Conservation (phyloP, 2,329 filamentous ascomycete genomes). For the Claviceps spartinae region DNA sequence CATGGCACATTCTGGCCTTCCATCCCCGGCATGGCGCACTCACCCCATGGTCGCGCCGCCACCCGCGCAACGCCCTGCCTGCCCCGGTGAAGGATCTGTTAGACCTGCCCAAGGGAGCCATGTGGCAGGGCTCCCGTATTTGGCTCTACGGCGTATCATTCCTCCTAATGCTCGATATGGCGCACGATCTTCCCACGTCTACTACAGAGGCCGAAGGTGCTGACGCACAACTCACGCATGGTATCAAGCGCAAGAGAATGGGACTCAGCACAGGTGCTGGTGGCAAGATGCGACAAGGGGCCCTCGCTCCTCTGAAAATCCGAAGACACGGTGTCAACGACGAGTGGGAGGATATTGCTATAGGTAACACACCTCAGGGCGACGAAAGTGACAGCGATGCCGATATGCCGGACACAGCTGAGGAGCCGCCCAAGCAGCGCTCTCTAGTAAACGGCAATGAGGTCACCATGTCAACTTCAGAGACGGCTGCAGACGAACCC, state of each 20-base stretch:
- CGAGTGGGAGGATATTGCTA: slow-evolving; percentile 25
- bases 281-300: slow-evolving; percentile 34
- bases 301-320: slow-evolving; percentile 30
- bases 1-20: slow-evolving; percentile 60
- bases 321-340: slow-evolving; percentile 26
- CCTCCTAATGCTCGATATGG: slow-evolving; percentile 84
- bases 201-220: slow-evolving; percentile 17
- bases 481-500: slow-evolving; percentile 13
- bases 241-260: slow-evolving; percentile 41
- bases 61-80: slow-evolving; percentile 63
- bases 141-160: slow-evolving; percentile 84
- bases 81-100: slow-evolving; percentile 58
- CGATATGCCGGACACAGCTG: slow-evolving; percentile 20
- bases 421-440: slow-evolving; percentile 22
- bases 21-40: slow-evolving; percentile 64
- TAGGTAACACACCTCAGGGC: slow-evolving; percentile 24
- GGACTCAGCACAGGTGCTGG: slow-evolving; percentile 38
- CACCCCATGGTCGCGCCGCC: slow-evolving; percentile 74
- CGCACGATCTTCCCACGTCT: slow-evolving; percentile 45
- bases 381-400: slow-evolving; percentile 24
- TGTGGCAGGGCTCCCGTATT: slow-evolving; percentile 68
- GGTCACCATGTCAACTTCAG: slow-evolving; percentile 5
- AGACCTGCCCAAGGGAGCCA: slow-evolving; percentile 67
- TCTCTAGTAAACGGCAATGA: slow-evolving; percentile 12
- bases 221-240: slow-evolving; percentile 15